phyloP scores from a whole-genome alignment of 306 rosid genomes.

The Lupinus albus region DNA sequence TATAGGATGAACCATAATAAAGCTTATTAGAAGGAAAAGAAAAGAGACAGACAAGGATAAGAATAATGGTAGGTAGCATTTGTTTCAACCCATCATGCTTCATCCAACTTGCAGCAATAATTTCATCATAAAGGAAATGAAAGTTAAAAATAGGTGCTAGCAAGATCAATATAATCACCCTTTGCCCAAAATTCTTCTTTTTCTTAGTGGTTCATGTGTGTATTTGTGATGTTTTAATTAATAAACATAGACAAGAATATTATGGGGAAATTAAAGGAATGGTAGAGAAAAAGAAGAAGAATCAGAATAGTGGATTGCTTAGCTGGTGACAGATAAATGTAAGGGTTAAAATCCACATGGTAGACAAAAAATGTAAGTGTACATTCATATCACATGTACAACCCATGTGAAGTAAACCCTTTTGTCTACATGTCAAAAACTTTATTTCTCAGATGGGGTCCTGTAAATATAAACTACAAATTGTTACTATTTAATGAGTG shows the following conservation, averaged over 20 bases:
- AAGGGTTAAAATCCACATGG: slow-evolving; percentile 88
- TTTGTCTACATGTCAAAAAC: slow-evolving; percentile 68
- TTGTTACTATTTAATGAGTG: slow-evolving; percentile 46
- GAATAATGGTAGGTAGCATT: slow-evolving; percentile 7
- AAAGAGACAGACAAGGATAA: slow-evolving; percentile 8
- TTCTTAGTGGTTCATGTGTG: slow-evolving; percentile 24
- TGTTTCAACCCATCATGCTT: slow-evolving; percentile 24
- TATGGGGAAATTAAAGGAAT: not conserved
- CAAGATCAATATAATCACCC: slow-evolving; percentile 18
- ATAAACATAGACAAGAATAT: slow-evolving; percentile 31
- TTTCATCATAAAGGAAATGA: slow-evolving; percentile 24
- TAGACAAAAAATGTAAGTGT: slow-evolving; percentile 75
- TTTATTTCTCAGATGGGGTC: slow-evolving; percentile 42
- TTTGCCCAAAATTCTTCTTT: slow-evolving; percentile 18
- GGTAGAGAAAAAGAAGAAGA: slow-evolving; percentile 17
- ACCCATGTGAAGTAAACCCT: slow-evolving; percentile 79
- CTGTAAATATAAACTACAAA: slow-evolving; percentile 47
- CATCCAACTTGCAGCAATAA: slow-evolving; percentile 34
- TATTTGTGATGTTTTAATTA: slow-evolving; percentile 20
- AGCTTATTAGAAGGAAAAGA: not conserved
- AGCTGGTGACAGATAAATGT: slow-evolving; percentile 85
- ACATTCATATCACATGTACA: slow-evolving; percentile 83
- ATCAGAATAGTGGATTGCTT: slow-evolving; percentile 68
- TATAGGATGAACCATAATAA: slow-evolving; percentile 40
- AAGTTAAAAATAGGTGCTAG: slow-evolving; percentile 5